Evolutionary conservation across 2,329 filamentous ascomycete genomes (phyloP).

Genomic region (Epichloe aotearoae): DNA sequence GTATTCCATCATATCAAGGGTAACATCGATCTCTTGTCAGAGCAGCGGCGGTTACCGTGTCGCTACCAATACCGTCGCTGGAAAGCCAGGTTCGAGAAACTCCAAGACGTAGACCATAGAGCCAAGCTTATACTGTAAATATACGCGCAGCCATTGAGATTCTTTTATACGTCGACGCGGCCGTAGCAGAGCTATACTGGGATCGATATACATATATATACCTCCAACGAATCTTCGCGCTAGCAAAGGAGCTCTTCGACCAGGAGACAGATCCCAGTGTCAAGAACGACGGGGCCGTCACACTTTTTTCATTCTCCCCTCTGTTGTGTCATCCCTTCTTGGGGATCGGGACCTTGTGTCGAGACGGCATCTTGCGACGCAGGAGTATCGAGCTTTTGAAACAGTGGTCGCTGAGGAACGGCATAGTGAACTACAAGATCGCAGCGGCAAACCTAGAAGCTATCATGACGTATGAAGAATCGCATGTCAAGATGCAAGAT

Average conservation of each 20-base stretch:
- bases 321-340: constrained; percentile 1
- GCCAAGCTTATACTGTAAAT: constrained; percentile 3
- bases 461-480: constrained; percentile 1
- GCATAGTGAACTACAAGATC: constrained; percentile 4
- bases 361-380: neutral
- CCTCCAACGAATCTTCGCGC: neutral
- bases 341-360: constrained; percentile 1
- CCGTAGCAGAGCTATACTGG: neutral
- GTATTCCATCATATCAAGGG: neutral
- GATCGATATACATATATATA: constrained; percentile 2
- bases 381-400: neutral
- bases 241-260: neutral
- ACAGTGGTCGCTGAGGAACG: constrained; percentile 1
- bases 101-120: neutral
- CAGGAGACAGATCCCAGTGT: neutral
- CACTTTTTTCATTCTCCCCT: constrained; percentile 1
- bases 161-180: neutral
- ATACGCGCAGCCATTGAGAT: constrained; percentile 2
- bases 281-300: neutral
- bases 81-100: constrained; percentile 4
- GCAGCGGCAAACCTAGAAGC: neutral
- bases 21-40: neutral
- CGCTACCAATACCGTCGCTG: constrained; percentile 4
- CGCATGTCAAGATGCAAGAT: neutral
- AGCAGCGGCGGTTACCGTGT: neutral